Conservation (phyloP, 2,329 filamentous ascomycete genomes). For the Cladophialophora chaetospira region DNA sequence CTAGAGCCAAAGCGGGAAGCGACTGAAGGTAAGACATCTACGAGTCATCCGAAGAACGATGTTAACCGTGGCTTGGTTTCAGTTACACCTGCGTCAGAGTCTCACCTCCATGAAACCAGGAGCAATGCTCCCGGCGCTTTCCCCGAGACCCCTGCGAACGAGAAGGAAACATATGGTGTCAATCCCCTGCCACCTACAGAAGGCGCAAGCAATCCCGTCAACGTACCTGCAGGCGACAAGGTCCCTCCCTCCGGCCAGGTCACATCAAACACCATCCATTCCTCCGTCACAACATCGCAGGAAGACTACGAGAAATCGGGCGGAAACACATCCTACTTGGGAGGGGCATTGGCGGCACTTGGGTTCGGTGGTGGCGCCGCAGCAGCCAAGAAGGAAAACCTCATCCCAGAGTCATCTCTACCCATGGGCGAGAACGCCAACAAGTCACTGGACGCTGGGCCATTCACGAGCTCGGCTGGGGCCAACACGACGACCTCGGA, state of each 20-base stretch:
- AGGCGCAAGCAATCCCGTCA: conserved; percentile 74
- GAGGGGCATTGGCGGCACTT: conserved; percentile 45
- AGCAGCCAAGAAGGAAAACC: conserved; percentile 60
- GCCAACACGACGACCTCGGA: conserved; percentile 51
- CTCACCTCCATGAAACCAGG: conserved; percentile 33
- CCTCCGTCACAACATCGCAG: conserved; percentile 68
- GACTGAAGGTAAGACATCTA: conserved; percentile 28
- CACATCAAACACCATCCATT: conserved; percentile 70
- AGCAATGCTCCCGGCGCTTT: conserved; percentile 63
- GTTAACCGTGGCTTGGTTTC: conserved; percentile 54
- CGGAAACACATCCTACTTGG: conserved; percentile 49
- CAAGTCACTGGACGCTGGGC: conserved; percentile 55
- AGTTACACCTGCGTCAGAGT: conserved; percentile 17
- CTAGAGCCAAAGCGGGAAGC: conserved; percentile 36
- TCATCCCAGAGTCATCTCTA: conserved; percentile 82
- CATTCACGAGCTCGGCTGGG: conserved; percentile 53
- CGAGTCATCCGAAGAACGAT: conserved; percentile 42
- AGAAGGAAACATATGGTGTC: conserved; percentile 42
- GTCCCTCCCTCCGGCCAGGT: conserved; percentile 65
- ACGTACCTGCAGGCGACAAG: conserved; percentile 75
- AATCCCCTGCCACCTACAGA: conserved; percentile 61
- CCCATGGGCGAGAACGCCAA: conserved; percentile 58
- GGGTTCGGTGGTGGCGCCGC: conserved; percentile 48
- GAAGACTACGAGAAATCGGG: conserved; percentile 81
- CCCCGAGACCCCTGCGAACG: conserved; percentile 65